Evolutionary conservation across 352 stramenopile species (phyloP).

Genomic region (Pythium dissotocum): DNA sequence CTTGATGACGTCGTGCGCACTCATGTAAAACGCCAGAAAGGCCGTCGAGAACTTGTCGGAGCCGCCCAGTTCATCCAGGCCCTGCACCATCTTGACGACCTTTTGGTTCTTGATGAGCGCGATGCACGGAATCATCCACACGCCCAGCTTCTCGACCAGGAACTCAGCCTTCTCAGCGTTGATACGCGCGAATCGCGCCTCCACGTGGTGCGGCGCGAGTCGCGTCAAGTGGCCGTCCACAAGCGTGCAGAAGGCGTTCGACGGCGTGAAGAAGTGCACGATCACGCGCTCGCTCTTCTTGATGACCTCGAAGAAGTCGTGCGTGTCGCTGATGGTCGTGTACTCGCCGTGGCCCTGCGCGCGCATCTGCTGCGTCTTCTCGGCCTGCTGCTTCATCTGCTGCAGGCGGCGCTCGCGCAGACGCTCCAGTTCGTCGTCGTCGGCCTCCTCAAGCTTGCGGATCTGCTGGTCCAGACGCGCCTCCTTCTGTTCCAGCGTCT

Average conservation of each 20-base stretch:
- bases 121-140: conserved; percentile 97
- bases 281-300: conserved; percentile 92
- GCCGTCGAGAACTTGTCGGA: conserved; percentile 93
- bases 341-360: conserved; percentile 87
- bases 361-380: conserved; percentile 72
- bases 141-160: conserved; percentile 94
- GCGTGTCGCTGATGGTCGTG: conserved; percentile 87
- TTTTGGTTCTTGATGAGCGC: conserved; percentile 95
- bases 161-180: conserved; percentile 97
- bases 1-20: conserved; percentile 94
- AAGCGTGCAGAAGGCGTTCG: conserved; percentile 92
- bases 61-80: conserved; percentile 95
- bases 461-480: conserved; percentile 84
- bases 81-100: conserved; percentile 94
- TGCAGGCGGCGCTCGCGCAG: conserved; percentile 78
- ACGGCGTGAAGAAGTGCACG: conserved; percentile 95
- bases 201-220: conserved; percentile 90
- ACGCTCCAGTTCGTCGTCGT: conserved; percentile 89
- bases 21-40: conserved; percentile 92
- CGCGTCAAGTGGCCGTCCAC: conserved; percentile 93
- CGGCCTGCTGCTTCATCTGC: conserved; percentile 74
- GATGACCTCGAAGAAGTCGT: conserved; percentile 95
- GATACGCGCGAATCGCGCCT: conserved; percentile 95
- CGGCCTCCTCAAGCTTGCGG: conserved; percentile 78
- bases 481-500: conserved; percentile 87